phyloP scores from a whole-genome alignment of 257 asterid genomes.

The Coffea eugenioides region DNA sequence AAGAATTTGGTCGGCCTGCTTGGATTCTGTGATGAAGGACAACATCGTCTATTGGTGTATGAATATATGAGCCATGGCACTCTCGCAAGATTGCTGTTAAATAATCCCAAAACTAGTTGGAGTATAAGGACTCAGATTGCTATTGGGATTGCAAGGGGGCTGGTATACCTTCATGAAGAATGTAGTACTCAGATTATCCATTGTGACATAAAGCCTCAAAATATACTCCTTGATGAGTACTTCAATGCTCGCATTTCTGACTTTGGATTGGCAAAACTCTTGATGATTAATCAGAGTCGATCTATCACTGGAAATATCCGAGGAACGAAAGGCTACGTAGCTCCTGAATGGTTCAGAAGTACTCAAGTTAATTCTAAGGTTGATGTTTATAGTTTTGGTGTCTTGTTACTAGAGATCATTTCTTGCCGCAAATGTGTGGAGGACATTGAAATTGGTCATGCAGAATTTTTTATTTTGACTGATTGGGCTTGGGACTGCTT shows the following conservation, averaged over 20 bases:
- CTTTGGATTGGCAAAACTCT: neutral
- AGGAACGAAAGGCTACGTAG: constrained; percentile 65
- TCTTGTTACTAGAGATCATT: constrained; percentile 39
- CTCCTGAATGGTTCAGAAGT: constrained; percentile 65
- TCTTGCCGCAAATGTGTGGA: constrained; percentile 35
- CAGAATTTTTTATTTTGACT: constrained; percentile 25
- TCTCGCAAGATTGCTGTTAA: constrained; percentile 31
- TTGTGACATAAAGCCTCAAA: constrained; percentile 61
- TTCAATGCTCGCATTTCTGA: no score
- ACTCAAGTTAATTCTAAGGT: constrained; percentile 25
- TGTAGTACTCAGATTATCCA: constrained; percentile 55
- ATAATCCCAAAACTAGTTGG: constrained; percentile 43
- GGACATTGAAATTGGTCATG: constrained; percentile 27
- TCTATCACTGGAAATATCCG: constrained; percentile 36
- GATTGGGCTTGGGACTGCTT: constrained; percentile 57
- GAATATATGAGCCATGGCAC: constrained; percentile 9
- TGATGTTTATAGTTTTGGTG: no score
- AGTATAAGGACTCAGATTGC: constrained; percentile 44
- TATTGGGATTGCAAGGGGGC: constrained; percentile 45
- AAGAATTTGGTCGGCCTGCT: constrained; percentile 33
- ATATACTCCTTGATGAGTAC: constrained; percentile 37
- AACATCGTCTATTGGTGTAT: constrained; percentile 30
- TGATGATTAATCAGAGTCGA: constrained; percentile 43
- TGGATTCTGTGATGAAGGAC: constrained; percentile 31
- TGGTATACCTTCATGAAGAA: constrained; percentile 50